Evolutionary conservation across 257 asterid genomes (phyloP), one percentile per base, ranked within the genome.

Genomic region (Mentha longifolia): DNA sequence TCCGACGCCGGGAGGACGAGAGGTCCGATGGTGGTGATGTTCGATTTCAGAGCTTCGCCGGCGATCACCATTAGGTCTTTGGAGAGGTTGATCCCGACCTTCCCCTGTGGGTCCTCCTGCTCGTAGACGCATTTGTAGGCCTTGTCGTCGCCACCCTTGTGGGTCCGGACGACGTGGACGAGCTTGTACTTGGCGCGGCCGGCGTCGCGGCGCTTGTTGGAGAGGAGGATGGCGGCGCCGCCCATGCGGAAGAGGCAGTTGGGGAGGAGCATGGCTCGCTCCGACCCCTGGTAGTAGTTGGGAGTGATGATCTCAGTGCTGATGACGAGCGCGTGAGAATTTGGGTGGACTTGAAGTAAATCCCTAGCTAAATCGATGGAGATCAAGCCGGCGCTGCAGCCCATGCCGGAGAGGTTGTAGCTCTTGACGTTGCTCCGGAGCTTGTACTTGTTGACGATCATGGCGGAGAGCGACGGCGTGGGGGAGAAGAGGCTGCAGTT

Each of bases 401-500:
- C 89, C 87, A 86, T 86, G 4, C 92, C 89, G 51, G 89, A 83
- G 20, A 86, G 81, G 2, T 83, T 83, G 1, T 25, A 77, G 73
- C 86, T 78, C 77, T 80, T 84, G 14, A 87, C 68, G 5, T 87
- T 87, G 47, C 89, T 84, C 14, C 89, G 55, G 15, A 86, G 62
- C 72, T 82, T 80, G 74, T 82, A 86, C 11, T 84, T 80, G 35
- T 86, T 86, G 13, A 86, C 69, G 15, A 86, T 79, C 89, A 86
- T 84, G 12, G 92, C 87, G 6, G 92, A 82, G 8, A 86, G 79
- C 0, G 92, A 86, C 0, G 92, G 92, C 0, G 92, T 86, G 0
- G 92, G 92, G 1, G 89, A 84, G 51, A 86, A 86, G 22, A 86
- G 37, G 77, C 92, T 86, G 78, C 92, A 86, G 15, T 86, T 86